Conservation (phyloP, 371 early-diverging fungal genomes). For the Syncephalastrum monosporum region DNA sequence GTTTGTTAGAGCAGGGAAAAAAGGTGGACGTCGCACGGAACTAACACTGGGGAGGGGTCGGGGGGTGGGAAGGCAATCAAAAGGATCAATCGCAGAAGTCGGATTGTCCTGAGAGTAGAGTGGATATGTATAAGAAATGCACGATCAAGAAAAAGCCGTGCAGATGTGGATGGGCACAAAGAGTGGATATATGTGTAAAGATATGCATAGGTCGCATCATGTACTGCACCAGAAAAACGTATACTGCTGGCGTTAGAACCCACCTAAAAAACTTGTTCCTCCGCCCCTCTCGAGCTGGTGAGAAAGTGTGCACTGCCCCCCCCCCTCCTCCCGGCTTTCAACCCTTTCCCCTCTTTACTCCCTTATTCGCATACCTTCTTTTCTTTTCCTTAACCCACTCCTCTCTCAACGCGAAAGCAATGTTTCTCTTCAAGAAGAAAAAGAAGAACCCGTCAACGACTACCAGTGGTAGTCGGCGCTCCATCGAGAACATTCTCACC, state of each 20-base stretch:
- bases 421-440: conserved; percentile 15
- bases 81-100: no score
- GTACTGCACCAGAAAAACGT: no score
- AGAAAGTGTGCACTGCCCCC: not conserved
- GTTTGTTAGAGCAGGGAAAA: not conserved
- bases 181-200: not conserved
- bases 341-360: conserved; percentile 7
- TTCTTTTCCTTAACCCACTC: no score
- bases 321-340: conserved; percentile 5
- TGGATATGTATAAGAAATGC: not conserved
- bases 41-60: not conserved
- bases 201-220: no score
- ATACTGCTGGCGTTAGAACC: no score
- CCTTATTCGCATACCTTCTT: not conserved
- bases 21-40: conserved; percentile 2
- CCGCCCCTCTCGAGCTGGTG: not conserved
- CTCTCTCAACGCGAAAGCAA: not conserved
- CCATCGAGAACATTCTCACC: not conserved
- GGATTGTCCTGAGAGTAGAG: no score
- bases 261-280: conserved; percentile 1
- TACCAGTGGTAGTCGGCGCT: not conserved
- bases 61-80: no score
- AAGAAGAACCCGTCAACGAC: not conserved
- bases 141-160: not conserved
- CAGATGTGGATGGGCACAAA: not conserved